These are phyloP conservation scores for Fusarium globosum DNA, from an alignment of 2,329 filamentous ascomycete species.

Conservation along the genomic window DNA sequence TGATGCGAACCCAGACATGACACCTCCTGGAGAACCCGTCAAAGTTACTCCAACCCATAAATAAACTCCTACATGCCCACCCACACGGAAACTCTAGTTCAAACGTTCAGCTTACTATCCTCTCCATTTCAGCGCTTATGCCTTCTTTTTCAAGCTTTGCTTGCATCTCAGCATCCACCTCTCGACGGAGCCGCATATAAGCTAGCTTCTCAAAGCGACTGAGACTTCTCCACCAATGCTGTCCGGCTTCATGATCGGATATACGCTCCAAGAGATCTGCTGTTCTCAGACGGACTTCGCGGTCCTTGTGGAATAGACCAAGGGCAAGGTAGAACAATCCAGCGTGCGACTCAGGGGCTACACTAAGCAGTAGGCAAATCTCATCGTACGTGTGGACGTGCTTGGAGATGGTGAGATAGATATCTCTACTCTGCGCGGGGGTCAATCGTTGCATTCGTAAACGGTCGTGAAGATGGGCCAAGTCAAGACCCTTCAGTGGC, in stretches of 20 bases:
- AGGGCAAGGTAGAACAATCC: constrained; percentile 92
- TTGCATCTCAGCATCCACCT: constrained; percentile 64
- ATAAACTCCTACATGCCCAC: constrained; percentile 13
- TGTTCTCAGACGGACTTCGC: constrained; percentile 80
- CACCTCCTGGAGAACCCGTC: constrained; percentile 32
- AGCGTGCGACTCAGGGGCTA: constrained; percentile 85
- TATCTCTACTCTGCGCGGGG: constrained; percentile 79
- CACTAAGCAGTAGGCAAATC: constrained; percentile 83
- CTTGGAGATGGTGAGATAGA: constrained; percentile 84
- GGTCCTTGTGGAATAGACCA: constrained; percentile 90
- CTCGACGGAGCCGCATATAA: constrained; percentile 81
- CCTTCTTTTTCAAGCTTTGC: constrained; percentile 59
- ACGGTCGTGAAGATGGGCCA: constrained; percentile 93
- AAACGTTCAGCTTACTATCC: constrained; percentile 59
- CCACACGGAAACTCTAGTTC: not conserved
- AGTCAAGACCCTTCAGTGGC: constrained; percentile 82
- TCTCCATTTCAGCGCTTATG: constrained; percentile 55
- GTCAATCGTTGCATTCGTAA: constrained; percentile 84
- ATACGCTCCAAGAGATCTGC: constrained; percentile 86
- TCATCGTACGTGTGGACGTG: constrained; percentile 84
- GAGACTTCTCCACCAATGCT: constrained; percentile 90
- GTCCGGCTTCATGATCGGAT: constrained; percentile 85
- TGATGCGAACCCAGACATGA: constrained; percentile 34
- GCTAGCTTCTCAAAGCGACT: constrained; percentile 91
- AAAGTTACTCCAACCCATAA: constrained; percentile 25